Conservation (phyloP, 2,329 filamentous ascomycete genomes). For the Cladobotryum mycophilum region DNA sequence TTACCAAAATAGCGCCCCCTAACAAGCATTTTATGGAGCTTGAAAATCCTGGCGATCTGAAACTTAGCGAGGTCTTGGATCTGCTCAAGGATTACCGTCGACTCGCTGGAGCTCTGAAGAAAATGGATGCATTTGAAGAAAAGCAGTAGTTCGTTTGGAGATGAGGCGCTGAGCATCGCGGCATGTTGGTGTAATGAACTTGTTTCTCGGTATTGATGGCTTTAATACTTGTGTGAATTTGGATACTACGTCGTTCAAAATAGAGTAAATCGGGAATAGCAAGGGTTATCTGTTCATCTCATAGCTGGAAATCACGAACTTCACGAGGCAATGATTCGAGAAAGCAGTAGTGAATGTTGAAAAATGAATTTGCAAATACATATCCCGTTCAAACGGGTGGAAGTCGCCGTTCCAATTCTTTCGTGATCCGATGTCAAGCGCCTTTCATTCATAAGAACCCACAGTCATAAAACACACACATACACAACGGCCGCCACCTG, state of each 20-base stretch:
- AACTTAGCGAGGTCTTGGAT: constrained; percentile 65
- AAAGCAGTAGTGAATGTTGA: no score
- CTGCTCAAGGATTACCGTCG: constrained; percentile 69
- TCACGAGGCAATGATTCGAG: background rate
- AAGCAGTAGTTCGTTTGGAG: constrained; percentile 18
- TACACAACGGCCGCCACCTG: no score
- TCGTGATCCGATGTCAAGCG: no score
- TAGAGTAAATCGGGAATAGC: no score
- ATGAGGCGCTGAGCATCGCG: no score
- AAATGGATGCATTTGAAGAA: constrained; percentile 53
- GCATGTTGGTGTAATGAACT: background rate
- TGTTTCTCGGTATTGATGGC: no score
- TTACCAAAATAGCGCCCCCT: constrained; percentile 55
- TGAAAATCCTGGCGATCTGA: constrained; percentile 63
- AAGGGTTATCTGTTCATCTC: no score
- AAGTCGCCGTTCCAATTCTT: no score
- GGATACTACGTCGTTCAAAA: background rate
- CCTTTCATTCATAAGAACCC: no score
- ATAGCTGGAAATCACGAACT: background rate
- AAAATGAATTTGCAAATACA: no score
- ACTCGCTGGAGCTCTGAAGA: constrained; percentile 58
- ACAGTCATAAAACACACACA: no score
- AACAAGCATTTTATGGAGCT: constrained; percentile 68
- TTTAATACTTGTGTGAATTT: background rate
- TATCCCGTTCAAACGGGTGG: no score